Conservation (phyloP, 2,329 filamentous ascomycete species). For the Claviceps purpurea region DNA sequence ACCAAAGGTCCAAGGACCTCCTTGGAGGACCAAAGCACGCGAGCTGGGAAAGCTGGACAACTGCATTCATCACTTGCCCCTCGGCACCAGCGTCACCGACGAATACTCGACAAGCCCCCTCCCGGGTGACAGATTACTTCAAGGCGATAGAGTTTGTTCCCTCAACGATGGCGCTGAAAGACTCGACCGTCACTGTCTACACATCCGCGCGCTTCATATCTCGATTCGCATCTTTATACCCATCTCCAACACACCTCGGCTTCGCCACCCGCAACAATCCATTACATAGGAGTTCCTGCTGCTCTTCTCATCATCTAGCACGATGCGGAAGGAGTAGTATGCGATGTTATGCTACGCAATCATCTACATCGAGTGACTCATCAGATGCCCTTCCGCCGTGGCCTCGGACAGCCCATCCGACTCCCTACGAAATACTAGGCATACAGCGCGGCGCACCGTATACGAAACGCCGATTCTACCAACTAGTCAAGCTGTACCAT, state of each 20-base stretch:
- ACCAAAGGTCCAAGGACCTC: background rate
- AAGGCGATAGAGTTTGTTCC: background rate
- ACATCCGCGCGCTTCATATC: background rate
- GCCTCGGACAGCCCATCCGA: slow-evolving; percentile 42
- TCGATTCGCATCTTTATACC: background rate
- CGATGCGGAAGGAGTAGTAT: background rate
- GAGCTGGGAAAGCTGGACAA: background rate
- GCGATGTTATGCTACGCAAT: slow-evolving; percentile 3
- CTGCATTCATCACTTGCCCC: background rate
- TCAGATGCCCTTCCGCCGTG: slow-evolving; percentile 20
- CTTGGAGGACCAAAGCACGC: too few species aligned
- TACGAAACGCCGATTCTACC: slow-evolving; percentile 71
- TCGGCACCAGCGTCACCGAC: background rate
- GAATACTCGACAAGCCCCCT: too few species aligned
- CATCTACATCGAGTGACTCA: background rate
- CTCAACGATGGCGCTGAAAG: background rate
- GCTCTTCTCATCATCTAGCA: background rate
- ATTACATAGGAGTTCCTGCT: background rate
- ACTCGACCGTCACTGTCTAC: background rate
- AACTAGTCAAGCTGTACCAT: slow-evolving; percentile 92
- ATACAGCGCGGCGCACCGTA: slow-evolving; percentile 50
- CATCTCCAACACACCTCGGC: background rate
- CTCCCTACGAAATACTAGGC: slow-evolving; percentile 82
- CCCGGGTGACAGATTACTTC: too few species aligned
- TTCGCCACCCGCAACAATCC: background rate